phyloP scores from a whole-genome alignment of 148 eudicot species.

The Vaccinium myrtillus region DNA sequence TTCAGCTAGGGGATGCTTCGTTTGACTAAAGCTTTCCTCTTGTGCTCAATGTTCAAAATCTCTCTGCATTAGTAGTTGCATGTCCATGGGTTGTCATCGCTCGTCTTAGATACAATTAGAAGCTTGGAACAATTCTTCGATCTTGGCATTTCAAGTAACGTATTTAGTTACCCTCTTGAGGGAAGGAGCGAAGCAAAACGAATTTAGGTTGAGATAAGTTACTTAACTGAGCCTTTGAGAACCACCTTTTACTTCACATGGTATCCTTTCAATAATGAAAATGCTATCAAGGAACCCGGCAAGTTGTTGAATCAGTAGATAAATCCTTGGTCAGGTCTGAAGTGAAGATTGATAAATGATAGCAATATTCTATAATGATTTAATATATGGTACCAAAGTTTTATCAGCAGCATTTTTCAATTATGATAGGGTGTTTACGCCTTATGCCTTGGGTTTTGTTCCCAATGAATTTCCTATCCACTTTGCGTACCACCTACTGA shows the following conservation, averaged over 20 bases:
- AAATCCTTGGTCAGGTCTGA: not conserved
- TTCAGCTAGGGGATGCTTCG: not conserved
- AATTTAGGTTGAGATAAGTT: not conserved
- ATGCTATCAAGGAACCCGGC: too few relatives aligned
- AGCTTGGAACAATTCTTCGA: not conserved
- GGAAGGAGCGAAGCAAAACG: not conserved
- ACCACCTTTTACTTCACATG: not conserved
- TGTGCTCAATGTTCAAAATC: not conserved
- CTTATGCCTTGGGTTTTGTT: slow-evolving; percentile 4
- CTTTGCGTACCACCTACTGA: not conserved
- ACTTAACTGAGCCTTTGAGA: not conserved
- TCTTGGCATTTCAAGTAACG: not conserved
- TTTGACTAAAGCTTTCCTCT: not conserved
- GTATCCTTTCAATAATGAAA: not conserved
- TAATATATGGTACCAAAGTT: not conserved
- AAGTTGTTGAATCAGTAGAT: not conserved
- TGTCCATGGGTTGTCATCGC: not conserved
- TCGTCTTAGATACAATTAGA: not conserved
- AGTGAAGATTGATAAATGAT: not conserved
- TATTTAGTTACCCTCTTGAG: not conserved
- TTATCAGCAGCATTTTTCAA: not conserved
- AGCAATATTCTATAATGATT: not conserved
- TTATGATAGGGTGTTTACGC: not conserved
- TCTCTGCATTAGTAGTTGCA: not conserved
- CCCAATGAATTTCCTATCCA: not conserved